Conservation (phyloP, 148 eudicot genomes). For the Camellia japonica region DNA sequence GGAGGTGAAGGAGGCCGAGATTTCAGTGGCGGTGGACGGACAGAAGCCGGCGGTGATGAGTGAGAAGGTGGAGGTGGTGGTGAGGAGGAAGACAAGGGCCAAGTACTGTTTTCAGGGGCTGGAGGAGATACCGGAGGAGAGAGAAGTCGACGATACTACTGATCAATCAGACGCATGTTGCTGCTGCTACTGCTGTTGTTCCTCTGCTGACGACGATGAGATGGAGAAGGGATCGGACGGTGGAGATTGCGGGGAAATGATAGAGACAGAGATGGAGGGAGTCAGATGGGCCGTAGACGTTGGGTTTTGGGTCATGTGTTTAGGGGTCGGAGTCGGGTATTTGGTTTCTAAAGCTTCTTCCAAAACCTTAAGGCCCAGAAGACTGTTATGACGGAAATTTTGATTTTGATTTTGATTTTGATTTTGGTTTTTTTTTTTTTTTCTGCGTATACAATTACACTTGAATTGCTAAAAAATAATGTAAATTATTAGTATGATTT, state of each 20-base stretch:
- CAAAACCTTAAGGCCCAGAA: conserved; percentile 29
- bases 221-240: conserved; percentile 15
- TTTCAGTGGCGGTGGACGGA: conserved; percentile 33
- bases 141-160: conserved; percentile 27
- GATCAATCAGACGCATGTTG: conserved; percentile 21
- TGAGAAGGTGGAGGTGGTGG: conserved; percentile 37
- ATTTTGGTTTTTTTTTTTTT: too few species aligned
- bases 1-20: conserved; percentile 32
- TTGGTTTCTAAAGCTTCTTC: conserved; percentile 57
- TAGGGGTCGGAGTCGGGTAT: conserved; percentile 65
- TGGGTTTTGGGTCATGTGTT: conserved; percentile 62
- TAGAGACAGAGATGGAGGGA: conserved; percentile 31
- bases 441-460: too few species aligned
- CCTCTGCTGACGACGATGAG: background rate
- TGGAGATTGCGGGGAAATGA: conserved; percentile 12
- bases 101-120: conserved; percentile 24
- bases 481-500: too few species aligned
- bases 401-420: background rate
- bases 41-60: conserved; percentile 14
- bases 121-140: conserved; percentile 63
- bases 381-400: background rate
- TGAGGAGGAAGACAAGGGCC: conserved; percentile 26
- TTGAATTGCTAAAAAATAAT: too few species aligned
- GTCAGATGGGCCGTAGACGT: conserved; percentile 64
- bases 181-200: background rate